Evolutionary conservation across 2,329 filamentous ascomycete species (phyloP).

Genomic region (Colletotrichum tabaci): DNA sequence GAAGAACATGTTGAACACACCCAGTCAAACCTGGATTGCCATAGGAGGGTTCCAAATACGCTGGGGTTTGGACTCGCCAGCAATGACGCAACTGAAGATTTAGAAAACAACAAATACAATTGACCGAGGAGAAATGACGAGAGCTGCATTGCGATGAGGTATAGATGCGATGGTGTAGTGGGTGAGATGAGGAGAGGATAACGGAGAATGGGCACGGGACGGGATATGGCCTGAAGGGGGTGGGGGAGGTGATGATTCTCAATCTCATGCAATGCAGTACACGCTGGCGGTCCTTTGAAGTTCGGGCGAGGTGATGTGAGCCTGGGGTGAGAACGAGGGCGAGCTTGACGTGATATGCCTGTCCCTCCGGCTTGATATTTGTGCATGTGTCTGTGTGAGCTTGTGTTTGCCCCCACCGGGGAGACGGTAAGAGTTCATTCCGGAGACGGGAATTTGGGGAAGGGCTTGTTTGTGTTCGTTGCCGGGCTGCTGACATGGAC

Average conservation of each 20-base stretch:
- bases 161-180: background rate
- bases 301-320: background rate
- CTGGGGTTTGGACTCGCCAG: background rate
- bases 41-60: background rate
- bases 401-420: background rate
- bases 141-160: background rate
- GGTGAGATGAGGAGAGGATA: conserved; percentile 5
- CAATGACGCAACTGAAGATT: background rate
- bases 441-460: background rate
- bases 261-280: conserved; percentile 42
- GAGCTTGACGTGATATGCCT: conserved; percentile 18
- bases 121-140: background rate
- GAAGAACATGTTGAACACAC: background rate
- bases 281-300: conserved; percentile 37
- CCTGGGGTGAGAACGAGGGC: background rate
- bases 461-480: background rate
- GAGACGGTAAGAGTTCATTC: conserved; percentile 2
- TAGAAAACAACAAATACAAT: background rate
- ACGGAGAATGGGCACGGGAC: background rate
- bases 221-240: background rate
- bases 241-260: background rate
- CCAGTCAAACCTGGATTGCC: background rate
- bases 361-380: conserved; percentile 11
- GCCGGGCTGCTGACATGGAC: background rate
- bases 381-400: background rate